phyloP scores from a whole-genome alignment of 768 basidiomycete species.

The Leucogyrophana mollusca region DNA sequence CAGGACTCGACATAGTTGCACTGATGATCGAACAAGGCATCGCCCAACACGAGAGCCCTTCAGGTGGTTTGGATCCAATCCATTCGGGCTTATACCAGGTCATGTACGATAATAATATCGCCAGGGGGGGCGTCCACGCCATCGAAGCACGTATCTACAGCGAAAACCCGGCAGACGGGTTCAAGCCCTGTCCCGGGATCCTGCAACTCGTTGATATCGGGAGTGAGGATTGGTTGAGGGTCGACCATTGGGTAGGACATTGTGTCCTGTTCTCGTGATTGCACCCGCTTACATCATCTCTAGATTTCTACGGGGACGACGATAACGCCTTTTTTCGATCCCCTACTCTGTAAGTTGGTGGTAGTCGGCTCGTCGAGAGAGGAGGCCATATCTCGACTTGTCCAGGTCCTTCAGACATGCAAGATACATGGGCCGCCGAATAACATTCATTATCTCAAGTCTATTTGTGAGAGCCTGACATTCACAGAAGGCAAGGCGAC shows the following conservation, averaged over 20 bases:
- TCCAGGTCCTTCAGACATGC: slow-evolving; percentile 33
- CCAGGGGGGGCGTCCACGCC: slow-evolving; percentile 29
- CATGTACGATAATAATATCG: slow-evolving; percentile 30
- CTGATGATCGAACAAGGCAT: slow-evolving; percentile 64
- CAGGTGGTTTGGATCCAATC: slow-evolving; percentile 13
- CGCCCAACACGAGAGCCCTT: slow-evolving; percentile 27
- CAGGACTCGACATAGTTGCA: slow-evolving; percentile 58
- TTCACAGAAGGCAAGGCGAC: slow-evolving; percentile 45
- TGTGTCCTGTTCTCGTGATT: slow-evolving; percentile 3
- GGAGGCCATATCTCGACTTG: slow-evolving; percentile 45
- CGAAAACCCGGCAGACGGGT: slow-evolving; percentile 58
- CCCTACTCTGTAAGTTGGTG: slow-evolving; percentile 60
- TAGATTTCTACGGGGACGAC: slow-evolving; percentile 50
- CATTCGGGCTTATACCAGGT: slow-evolving; percentile 35
- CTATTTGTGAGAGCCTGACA: slow-evolving; percentile 36
- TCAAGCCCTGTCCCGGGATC: slow-evolving; percentile 58
- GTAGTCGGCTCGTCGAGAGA: slow-evolving; percentile 45
- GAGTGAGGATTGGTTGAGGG: slow-evolving; percentile 48
- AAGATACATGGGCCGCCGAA: slow-evolving; percentile 59
- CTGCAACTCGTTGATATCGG: slow-evolving; percentile 53
- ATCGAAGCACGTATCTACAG: slow-evolving; percentile 62
- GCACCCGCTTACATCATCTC: neutral
- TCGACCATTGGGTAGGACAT: slow-evolving; percentile 55
- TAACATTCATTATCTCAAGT: slow-evolving; percentile 51
- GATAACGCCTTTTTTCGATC: slow-evolving; percentile 56